Percentiles rank a stretch among this genome's conserved stretches.
Evolutionary conservation across 768 basidiomycete genomes (phyloP).

Genomic region (Tylopilus rubrobrunneus): DNA sequence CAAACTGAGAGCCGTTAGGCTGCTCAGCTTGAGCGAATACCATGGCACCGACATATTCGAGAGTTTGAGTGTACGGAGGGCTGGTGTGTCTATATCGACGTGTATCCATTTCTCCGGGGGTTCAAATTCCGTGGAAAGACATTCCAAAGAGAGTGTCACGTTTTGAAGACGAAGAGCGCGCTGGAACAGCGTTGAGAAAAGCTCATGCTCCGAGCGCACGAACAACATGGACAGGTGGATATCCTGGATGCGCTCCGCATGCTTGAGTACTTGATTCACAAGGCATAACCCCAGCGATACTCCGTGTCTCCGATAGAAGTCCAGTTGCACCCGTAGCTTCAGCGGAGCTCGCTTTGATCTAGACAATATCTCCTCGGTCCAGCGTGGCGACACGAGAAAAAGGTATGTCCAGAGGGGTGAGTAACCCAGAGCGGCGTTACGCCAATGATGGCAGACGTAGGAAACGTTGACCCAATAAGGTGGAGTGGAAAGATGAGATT

Average conservation of each 20-base stretch:
- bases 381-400: slow-evolving; percentile 28
- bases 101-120: too few relatives aligned
- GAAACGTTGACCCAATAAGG: slow-evolving; percentile 1
- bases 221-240: neutral
- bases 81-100: neutral
- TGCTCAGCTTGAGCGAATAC: slow-evolving; percentile 1
- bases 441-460: too few relatives aligned
- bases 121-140: too few relatives aligned
- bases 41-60: neutral
- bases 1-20: slow-evolving; percentile 35
- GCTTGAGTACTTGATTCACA: neutral
- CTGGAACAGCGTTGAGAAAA: neutral
- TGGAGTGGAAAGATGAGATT: neutral
- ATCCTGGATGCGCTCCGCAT: neutral
- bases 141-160: neutral
- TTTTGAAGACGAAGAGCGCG: neutral
- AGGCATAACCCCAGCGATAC: neutral
- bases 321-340: slow-evolving; percentile 6
- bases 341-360: slow-evolving; percentile 39
- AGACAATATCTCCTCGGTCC: slow-evolving; percentile 38
- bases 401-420: slow-evolving; percentile 38
- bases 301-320: neutral
- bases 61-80: neutral
- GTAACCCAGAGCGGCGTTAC: slow-evolving; percentile 21
- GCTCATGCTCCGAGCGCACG: too few relatives aligned